Evolutionary conservation across 495 filamentous ascomycete genomes (phyloP).

Genomic region (Bacidia rubella): DNA sequence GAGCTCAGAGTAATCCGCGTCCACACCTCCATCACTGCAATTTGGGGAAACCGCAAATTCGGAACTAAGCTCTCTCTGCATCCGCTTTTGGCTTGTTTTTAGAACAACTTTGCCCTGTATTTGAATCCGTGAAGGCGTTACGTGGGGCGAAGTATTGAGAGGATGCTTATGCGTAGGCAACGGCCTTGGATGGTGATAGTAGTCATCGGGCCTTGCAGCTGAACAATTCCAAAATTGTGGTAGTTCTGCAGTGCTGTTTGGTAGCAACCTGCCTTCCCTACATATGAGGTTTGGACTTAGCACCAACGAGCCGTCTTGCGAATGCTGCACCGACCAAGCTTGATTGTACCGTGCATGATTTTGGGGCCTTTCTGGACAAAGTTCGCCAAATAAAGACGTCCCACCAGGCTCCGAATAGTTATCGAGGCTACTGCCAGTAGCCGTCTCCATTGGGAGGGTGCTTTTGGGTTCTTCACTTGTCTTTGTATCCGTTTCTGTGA

Average conservation of each 20-base stretch:
- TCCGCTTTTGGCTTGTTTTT: neutral
- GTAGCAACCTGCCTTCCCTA: conserved; percentile 8
- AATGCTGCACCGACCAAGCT: conserved; percentile 14
- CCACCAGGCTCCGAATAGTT: conserved; percentile 11
- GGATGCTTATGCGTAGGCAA: conserved; percentile 20
- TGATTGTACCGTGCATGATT: conserved; percentile 14
- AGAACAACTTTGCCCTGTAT: neutral
- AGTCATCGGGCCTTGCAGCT: neutral
- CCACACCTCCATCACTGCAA: neutral
- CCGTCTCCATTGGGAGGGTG: neutral
- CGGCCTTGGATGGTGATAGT: conserved; percentile 21
- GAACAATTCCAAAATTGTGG: neutral
- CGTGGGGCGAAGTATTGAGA: conserved; percentile 16
- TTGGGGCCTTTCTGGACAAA: too few relatives aligned
- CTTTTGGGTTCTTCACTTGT: neutral
- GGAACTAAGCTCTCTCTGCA: neutral
- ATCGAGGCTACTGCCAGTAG: conserved; percentile 12
- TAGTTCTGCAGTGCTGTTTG: conserved; percentile 10
- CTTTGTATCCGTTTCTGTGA: conserved; percentile 9
- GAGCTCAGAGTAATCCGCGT: neutral
- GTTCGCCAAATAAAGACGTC: conserved; percentile 1
- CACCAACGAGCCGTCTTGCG: conserved; percentile 9
- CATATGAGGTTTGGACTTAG: conserved; percentile 15
- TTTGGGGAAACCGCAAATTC: neutral
- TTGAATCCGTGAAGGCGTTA: neutral